Conservation (phyloP, 2,329 filamentous ascomycete species). For the Alternaria dauci region DNA sequence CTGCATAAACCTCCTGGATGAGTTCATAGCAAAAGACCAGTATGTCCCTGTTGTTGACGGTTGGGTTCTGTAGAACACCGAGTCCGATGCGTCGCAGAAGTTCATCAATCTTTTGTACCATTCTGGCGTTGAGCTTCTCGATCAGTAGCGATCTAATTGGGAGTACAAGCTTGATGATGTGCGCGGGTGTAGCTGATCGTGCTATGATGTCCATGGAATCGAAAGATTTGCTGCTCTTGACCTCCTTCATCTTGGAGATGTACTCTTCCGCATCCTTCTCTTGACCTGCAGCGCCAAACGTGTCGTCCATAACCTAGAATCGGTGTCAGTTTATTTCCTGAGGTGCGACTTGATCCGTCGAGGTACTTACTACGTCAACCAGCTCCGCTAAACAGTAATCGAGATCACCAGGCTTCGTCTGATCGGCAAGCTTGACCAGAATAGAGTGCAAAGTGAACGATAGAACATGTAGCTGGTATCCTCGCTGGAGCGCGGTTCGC, state of each 20-base stretch:
- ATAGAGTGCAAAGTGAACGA: slow-evolving; percentile 96
- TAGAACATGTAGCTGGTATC: slow-evolving; percentile 93
- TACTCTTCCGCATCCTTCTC: slow-evolving; percentile 98
- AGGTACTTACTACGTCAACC: slow-evolving; percentile 67
- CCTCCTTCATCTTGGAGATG: slow-evolving; percentile 93
- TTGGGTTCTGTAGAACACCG: slow-evolving; percentile 83
- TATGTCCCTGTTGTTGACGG: slow-evolving; percentile 79
- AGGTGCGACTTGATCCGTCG: background rate
- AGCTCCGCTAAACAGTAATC: slow-evolving; percentile 86
- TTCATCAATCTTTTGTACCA: slow-evolving; percentile 90
- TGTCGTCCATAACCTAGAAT: slow-evolving; percentile 84
- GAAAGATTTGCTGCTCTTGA: slow-evolving; percentile 97
- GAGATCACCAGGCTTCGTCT: slow-evolving; percentile 80
- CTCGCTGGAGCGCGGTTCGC: slow-evolving; percentile 79
- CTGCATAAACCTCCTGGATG: slow-evolving; percentile 83
- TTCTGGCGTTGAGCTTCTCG: slow-evolving; percentile 83
- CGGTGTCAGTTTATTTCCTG: background rate
- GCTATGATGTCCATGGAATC: slow-evolving; percentile 96
- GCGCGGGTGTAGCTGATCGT: slow-evolving; percentile 77
- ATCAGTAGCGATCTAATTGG: slow-evolving; percentile 81
- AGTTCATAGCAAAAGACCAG: slow-evolving; percentile 96
- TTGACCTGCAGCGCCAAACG: slow-evolving; percentile 89
- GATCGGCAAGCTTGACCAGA: slow-evolving; percentile 75
- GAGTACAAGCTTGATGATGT: slow-evolving; percentile 76
- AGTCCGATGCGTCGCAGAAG: slow-evolving; percentile 82